phyloP scores from a whole-genome alignment of 805 yeast genomes.

The Scheffersomyces lignosus region DNA sequence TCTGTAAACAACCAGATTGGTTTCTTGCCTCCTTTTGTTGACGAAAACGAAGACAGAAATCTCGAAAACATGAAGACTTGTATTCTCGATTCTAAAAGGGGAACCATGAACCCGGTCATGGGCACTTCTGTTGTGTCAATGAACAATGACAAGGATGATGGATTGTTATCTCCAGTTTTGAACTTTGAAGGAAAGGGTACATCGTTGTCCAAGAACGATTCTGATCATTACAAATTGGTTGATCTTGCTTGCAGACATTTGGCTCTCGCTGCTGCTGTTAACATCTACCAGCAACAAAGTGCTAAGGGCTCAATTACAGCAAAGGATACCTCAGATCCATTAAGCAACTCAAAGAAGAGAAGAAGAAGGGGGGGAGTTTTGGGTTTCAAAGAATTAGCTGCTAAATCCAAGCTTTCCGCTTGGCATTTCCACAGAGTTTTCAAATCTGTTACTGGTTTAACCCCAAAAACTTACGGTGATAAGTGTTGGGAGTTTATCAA shows the following conservation, averaged over 20 bases:
- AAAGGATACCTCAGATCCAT: constrained; percentile 14
- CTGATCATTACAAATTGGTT: constrained; percentile 67
- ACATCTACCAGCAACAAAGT: constrained; percentile 29
- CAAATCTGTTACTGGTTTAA: constrained; percentile 79
- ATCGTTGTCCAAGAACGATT: constrained; percentile 54
- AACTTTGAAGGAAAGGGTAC: constrained; percentile 21
- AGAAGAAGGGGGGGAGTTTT: constrained; percentile 75
- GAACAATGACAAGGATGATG: no score
- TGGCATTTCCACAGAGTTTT: constrained; percentile 95
- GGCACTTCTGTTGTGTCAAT: constrained; percentile 21
- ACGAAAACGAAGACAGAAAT: constrained; percentile 44
- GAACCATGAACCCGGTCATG: constrained; percentile 16
- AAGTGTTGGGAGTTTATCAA: constrained; percentile 67
- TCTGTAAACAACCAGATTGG: constrained; percentile 59
- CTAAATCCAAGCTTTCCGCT: constrained; percentile 77
- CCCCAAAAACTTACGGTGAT: constrained; percentile 89
- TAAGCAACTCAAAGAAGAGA: constrained; percentile 35
- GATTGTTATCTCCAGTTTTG: no score
- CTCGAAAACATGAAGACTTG: constrained; percentile 37
- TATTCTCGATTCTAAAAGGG: constrained; percentile 26
- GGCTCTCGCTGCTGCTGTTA: constrained; percentile 71
- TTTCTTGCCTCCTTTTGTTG: constrained; percentile 51
- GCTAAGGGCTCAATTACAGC: no score
- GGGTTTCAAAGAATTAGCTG: constrained; percentile 85
- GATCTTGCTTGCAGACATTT: constrained; percentile 82